Base-by-base conservation (phyloP, 1,284 basidiomycete species). In the Microbotryomycetes sp. region DNA sequence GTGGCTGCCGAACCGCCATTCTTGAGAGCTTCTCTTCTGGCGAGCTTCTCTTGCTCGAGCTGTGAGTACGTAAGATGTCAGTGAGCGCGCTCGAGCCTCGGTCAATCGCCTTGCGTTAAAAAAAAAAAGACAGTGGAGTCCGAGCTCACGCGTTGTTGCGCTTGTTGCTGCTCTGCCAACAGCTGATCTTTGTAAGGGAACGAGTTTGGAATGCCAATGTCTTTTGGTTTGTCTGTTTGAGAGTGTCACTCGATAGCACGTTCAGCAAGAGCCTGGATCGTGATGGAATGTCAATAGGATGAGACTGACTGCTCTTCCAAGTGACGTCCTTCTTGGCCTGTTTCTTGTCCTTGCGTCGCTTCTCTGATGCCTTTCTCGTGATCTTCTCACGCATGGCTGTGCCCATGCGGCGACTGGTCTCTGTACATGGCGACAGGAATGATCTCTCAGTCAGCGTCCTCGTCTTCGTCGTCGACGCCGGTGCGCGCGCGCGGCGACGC, bases 101-200 rank as follows among this genome's bases (percentile, higher is more conserved):
- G 12, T 42, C 12, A 42, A n/a, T 16, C 51, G 14, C 47, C 25
- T 49, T 4, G 32, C 9, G 15, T 31, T 4, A 23, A 23, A 42
- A 56, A 45, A 12, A 12, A 23, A 26, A 12, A 32, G 28, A n/a
- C 26, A 29, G 26, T 19, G 30, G 28, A 48, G 42, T 28, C 30
- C 23, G 31, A 15, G 32, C 66, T 22, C 30, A 70, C 70, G 49
- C 64, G 57, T 4, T 54, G 54, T 65, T 72, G 71, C 74, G 89
- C 82, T 69, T 88, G 87, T 49, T 85, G 86, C 48, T 92, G 82
- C 74, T 98, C 94, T 16, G 91, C 91, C 48, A 98, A 81, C 62
- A 98, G 86, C 77, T 94, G 86, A 74, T 97, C 94, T 80, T 97
- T 98, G 83, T 88, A 96, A 3, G 93, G 94, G 79, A 93, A 96